Percentiles rank a stretch among this genome's conserved stretches.
These are phyloP conservation scores for Wickerhamiella azymoides DNA, from an alignment of 805 yeast genomes.

Conservation along the genomic window DNA sequence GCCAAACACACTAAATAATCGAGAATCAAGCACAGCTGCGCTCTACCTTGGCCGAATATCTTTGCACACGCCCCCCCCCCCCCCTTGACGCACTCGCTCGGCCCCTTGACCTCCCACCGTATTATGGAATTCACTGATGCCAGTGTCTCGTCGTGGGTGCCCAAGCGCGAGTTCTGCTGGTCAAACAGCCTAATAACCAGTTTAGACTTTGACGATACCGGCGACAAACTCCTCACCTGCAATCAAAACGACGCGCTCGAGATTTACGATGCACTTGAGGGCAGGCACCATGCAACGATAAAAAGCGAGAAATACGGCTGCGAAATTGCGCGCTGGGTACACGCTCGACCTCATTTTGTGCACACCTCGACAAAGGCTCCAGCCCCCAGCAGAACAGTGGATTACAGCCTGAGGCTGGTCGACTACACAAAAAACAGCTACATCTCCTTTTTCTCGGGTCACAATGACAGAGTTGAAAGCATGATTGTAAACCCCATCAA, in stretches of 20 bases:
- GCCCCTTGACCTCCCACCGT: background rate
- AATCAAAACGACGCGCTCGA: conserved; percentile 76
- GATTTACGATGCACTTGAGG: conserved; percentile 60
- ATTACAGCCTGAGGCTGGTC: conserved; percentile 45
- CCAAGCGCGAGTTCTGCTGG: conserved; percentile 7
- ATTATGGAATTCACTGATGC: conserved; percentile 3
- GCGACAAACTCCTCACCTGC: conserved; percentile 59
- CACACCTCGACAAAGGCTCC: conserved; percentile 71
- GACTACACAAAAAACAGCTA: conserved; percentile 66
- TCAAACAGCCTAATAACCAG: conserved; percentile 25
- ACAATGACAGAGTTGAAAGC: conserved; percentile 57
- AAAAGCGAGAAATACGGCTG: conserved; percentile 87
- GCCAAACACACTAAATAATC: too few species aligned
- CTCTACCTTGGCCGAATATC: background rate
- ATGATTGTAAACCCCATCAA: conserved; percentile 60
- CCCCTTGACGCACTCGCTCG: background rate
- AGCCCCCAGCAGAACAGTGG: conserved; percentile 79
- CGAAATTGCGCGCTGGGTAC: conserved; percentile 45
- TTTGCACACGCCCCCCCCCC: background rate
- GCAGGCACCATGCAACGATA: conserved; percentile 45
- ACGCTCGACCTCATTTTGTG: conserved; percentile 35
- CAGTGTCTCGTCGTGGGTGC: conserved; percentile 7
- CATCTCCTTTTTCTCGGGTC: conserved; percentile 78
- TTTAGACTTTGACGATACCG: conserved; percentile 66
- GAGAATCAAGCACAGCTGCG: background rate